Base-by-base conservation (phyloP, 73 alveolate species). In the Uronychia binucleata region DNA sequence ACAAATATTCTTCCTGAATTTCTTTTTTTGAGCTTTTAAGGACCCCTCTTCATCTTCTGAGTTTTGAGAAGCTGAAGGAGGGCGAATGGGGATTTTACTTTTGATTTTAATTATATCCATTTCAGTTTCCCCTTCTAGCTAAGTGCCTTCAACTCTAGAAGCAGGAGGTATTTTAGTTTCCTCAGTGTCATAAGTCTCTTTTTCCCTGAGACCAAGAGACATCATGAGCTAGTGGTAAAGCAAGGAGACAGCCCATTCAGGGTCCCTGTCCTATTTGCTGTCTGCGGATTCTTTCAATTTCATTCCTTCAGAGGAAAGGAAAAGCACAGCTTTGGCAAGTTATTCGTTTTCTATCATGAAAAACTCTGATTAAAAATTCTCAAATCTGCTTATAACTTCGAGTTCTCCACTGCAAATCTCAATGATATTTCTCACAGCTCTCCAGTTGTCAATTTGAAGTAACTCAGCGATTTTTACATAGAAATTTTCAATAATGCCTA, bases 161-260 rank as follows among this genome's bases (percentile, higher is more conserved):
- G n/a, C n/a, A n/a, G n/a, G n/a, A n/a, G n/a, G n/a, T n/a, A n/a
- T n/a, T n/a, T n/a, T n/a, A n/a, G n/a, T n/a, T 46, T 46, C 19
- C 5, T 46, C 67, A 46, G 67, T 46, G 67, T 46, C 67, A 46
- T 46, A 46, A 11, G 5, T 5, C 67, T 46, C 67, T 46, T 46
- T 46, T 19, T 46, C 67, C 67, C 19, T 46, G 5, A 11, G 67
- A 5, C 67, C 67, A 46, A 75, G 27, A 1, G 81, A 32, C 32
- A 26, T 75, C 81, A 26, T 32, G 5, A 75, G 81, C 27, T 75
- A 27, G 28, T 75, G 28, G 30, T 75, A 75, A 27, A 75, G 58
- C 25, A 32, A 8, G 5, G 81, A 28, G 8, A 75, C 57, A 5
- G 81, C 46, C 81, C 81, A 75, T 32, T 75, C 81, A 75, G 28